Evolutionary conservation across 2,329 filamentous ascomycete genomes (phyloP).

Genomic region (Arthrobotrys sphaeroides): DNA sequence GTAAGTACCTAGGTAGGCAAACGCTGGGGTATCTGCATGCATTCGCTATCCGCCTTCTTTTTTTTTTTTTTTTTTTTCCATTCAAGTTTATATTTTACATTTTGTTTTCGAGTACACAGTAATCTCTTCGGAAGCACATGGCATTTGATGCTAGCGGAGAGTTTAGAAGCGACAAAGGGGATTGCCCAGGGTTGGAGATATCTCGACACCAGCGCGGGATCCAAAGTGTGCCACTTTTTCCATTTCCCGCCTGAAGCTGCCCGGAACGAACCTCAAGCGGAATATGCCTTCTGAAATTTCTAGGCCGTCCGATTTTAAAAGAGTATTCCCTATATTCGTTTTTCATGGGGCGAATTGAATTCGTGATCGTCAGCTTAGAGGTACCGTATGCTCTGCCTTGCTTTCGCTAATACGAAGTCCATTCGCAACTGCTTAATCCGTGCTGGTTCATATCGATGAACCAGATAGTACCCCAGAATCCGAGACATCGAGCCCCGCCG

Average conservation of each 20-base stretch:
- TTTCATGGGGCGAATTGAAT: constrained; percentile 4
- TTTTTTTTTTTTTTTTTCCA: not conserved
- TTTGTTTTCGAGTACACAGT: not conserved
- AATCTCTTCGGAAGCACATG: constrained; percentile 30
- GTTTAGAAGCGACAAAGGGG: constrained; percentile 21
- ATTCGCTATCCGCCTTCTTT: not conserved
- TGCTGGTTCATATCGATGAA: constrained; percentile 26
- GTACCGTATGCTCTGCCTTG: constrained; percentile 48
- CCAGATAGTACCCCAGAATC: constrained; percentile 37
- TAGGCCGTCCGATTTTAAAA: not conserved
- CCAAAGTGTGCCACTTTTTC: constrained; percentile 1
- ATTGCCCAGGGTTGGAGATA: constrained; percentile 3
- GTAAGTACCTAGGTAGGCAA: constrained; percentile 38
- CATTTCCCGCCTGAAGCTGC: constrained; percentile 30
- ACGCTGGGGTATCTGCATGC: constrained; percentile 42
- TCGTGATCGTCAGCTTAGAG: constrained; percentile 43
- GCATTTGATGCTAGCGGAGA: constrained; percentile 33
- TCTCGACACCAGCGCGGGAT: not conserved
- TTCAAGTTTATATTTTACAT: not conserved
- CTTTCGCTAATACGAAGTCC: constrained; percentile 36
- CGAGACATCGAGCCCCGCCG: constrained; percentile 35
- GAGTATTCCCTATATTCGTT: not conserved
- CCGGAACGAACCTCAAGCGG: not conserved
- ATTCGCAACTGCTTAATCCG: constrained; percentile 51
- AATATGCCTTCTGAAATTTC: constrained; percentile 18